Percentiles rank a stretch among this genome's conserved stretches.
Evolutionary conservation across 352 stramenopile genomes (phyloP).

Genomic region (Pythium vanterpoolii): DNA sequence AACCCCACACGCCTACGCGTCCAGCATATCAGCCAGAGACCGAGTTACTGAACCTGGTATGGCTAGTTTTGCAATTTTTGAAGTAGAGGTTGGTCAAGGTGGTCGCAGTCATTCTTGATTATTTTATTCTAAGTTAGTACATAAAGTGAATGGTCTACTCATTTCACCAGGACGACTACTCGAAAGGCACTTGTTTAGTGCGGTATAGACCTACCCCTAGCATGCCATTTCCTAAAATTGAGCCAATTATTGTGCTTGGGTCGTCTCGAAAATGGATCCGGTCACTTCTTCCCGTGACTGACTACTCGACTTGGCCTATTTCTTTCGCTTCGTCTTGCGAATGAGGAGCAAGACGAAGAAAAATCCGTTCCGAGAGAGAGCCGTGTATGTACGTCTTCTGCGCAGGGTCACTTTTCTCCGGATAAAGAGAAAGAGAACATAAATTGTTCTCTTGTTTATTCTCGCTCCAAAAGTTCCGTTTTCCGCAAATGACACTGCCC

Average conservation of each 20-base stretch:
- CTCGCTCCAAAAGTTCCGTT: not conserved
- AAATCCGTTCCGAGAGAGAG: too few species aligned
- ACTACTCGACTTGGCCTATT: constrained; percentile 5
- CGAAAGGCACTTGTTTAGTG: not conserved
- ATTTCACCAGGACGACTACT: not conserved
- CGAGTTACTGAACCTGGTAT: not conserved
- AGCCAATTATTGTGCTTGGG: constrained; percentile 1
- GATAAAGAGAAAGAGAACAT: too few species aligned
- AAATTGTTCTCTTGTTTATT: not conserved
- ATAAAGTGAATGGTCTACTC: not conserved
- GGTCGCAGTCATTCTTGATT: constrained; percentile 5
- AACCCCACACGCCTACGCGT: not conserved
- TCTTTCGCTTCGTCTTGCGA: constrained; percentile 14
- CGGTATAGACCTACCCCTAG: not conserved
- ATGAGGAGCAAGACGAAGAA: not conserved
- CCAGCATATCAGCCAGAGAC: constrained; percentile 9
- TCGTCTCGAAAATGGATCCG: constrained; percentile 22
- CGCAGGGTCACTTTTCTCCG: too few species aligned
- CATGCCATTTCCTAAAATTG: not conserved
- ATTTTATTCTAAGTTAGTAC: not conserved
- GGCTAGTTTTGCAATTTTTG: constrained; percentile 8
- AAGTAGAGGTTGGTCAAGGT: not conserved
- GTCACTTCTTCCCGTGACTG: constrained; percentile 2
- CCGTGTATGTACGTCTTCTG: too few species aligned
- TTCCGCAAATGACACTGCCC: too few species aligned